Evolutionary conservation across 2,329 filamentous ascomycete species (phyloP).

Genomic region (Sporothrix luriei): DNA sequence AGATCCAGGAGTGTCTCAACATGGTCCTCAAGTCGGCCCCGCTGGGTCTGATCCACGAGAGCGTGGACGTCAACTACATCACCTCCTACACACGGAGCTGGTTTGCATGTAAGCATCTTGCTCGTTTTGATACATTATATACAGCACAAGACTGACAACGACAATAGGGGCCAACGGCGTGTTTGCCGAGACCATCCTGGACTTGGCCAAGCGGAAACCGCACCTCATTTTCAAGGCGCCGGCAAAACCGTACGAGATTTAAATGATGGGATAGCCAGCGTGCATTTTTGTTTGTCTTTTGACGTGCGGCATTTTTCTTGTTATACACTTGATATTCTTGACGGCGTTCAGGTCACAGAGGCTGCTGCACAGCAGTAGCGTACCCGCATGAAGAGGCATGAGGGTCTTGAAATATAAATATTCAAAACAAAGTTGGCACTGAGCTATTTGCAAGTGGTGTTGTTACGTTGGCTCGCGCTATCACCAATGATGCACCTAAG

Average conservation of each 20-base stretch:
- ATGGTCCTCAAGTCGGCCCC: constrained; percentile 74
- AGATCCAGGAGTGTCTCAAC: constrained; percentile 74
- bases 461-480: neutral
- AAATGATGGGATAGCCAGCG: neutral
- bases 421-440: neutral
- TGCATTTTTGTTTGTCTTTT: neutral
- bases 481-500: constrained; percentile 9
- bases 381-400: neutral
- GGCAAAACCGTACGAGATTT: constrained; percentile 60
- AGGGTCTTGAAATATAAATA: neutral
- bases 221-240: constrained; percentile 77
- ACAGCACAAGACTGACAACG: constrained; percentile 30
- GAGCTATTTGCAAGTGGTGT: neutral
- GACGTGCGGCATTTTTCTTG: neutral
- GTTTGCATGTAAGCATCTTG: constrained; percentile 70
- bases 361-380: neutral
- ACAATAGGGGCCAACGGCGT: constrained; percentile 82
- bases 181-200: constrained; percentile 88
- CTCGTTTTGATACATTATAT: no score
- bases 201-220: constrained; percentile 85
- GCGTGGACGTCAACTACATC: constrained; percentile 73
- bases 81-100: constrained; percentile 82
- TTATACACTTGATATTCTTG: neutral
- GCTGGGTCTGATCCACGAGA: constrained; percentile 87
- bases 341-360: constrained; percentile 6